Base-by-base conservation (phyloP, 495 filamentous ascomycete genomes). In the Penicillium goetzii region DNA sequence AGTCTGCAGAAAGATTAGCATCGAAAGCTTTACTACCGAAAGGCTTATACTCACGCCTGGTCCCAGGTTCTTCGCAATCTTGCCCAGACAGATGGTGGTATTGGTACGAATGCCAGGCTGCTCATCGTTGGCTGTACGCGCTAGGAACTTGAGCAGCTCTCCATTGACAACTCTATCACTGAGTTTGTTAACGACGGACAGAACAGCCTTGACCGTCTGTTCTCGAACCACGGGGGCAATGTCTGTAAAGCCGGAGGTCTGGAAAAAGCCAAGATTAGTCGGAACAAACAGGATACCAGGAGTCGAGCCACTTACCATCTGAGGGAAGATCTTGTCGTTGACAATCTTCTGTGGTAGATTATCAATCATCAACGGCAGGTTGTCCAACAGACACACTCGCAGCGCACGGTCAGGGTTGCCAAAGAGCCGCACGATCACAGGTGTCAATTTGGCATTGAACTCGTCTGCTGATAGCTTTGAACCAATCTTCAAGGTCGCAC, bases 71-170 rank as follows among this genome's bases (percentile, higher is more conserved):
- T 91, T 93, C 2, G 95, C 93, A 63, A 99, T 97, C 67, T 95
- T 97, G 15, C 95, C 95, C 11, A 99, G 77, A 71, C 95, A 98
- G 32, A 99, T 98, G 0, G 96, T 98, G 0, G 95, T 99, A 72
- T 99, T 99, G 8, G 95, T 99, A 62, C 95, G 86, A 57, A 99
- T 99, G 8, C 95, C 95, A 19, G 96, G 94, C 68, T 99, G 94
- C 70, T 97, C 94, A 64, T 99, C 95, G 67, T 98, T 98, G 40
- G 95, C 91, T 8, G 94, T 97, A 70, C 97, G 97, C 56, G 95
- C 96, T 25, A 99, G 81, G 71, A 96, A 90, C 72, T 89, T 90
- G 34, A 99, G 78, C 12, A 99, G 78, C 65, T 99, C 95, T 55
- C 96, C 95, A 68, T 99, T 98, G 68, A 97, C 86, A 25, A 89